Evolutionary conservation across 2,329 filamentous ascomycete species (phyloP).

Genomic region (Aspergillus neotritici): DNA sequence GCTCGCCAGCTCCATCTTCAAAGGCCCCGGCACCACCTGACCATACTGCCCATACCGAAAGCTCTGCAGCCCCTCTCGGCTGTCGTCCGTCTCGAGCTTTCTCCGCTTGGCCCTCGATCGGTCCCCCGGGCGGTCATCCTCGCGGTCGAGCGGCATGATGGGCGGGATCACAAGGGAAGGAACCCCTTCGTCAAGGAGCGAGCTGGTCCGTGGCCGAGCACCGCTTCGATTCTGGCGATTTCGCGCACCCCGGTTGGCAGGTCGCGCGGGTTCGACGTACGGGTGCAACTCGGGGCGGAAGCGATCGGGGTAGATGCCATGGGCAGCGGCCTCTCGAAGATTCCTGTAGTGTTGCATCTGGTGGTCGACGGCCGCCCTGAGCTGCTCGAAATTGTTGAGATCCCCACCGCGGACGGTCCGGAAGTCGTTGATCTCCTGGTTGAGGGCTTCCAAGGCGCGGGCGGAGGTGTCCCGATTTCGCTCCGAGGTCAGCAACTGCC

Average conservation of each 20-base stretch:
- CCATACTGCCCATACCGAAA: conserved; percentile 82
- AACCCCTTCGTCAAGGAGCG: conserved; percentile 22
- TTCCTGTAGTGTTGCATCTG: conserved; percentile 20
- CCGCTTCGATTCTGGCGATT: conserved; percentile 19
- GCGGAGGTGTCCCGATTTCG: conserved; percentile 25
- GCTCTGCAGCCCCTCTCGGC: conserved; percentile 42
- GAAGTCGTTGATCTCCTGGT: conserved; percentile 35
- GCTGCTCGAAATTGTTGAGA: conserved; percentile 22
- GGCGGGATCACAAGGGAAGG: conserved; percentile 23
- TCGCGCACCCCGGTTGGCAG: conserved; percentile 15
- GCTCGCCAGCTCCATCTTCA: conserved; percentile 82
- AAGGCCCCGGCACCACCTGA: conserved; percentile 73
- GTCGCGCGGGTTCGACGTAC: conserved; percentile 7
- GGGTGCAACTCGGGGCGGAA: conserved; percentile 7
- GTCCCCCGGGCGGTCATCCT: conserved; percentile 23
- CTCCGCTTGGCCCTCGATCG: conserved; percentile 59
- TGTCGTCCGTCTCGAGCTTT: conserved; percentile 62
- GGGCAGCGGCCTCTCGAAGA: conserved; percentile 10
- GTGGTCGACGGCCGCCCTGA: conserved; percentile 21
- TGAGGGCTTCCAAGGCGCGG: conserved; percentile 35
- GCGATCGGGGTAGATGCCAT: conserved; percentile 11
- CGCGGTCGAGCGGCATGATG: conserved; percentile 21
- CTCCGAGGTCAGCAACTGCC: conserved; percentile 35
- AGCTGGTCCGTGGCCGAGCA: conserved; percentile 15
- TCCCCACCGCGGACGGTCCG: conserved; percentile 22